These are phyloP conservation scores for Dactylellina sp. DNA, from an alignment of 2,329 filamentous ascomycete species.

Conservation along the genomic window DNA sequence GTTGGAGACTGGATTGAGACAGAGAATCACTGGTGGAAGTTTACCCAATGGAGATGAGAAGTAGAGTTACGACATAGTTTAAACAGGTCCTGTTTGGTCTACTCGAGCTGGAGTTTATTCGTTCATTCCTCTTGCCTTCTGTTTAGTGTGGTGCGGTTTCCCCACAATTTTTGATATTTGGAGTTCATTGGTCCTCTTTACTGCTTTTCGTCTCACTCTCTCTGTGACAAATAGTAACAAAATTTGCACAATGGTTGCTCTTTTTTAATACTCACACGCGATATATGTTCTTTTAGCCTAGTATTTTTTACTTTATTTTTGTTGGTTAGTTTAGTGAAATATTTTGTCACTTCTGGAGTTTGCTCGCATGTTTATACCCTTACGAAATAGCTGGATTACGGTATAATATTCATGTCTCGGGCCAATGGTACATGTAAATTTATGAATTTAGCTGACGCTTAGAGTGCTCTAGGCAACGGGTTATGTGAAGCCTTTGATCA, in stretches of 20 bases:
- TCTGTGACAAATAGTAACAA: too few relatives aligned
- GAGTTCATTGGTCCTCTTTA: constrained; percentile 8
- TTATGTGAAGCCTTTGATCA: too few relatives aligned
- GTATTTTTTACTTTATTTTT: constrained; percentile 1
- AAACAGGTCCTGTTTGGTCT: constrained; percentile 5
- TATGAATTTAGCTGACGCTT: too few relatives aligned
- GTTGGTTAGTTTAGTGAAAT: neutral
- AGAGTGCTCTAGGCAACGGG: too few relatives aligned
- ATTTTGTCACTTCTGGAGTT: neutral
- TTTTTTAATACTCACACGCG: too few relatives aligned
- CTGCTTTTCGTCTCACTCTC: too few relatives aligned
- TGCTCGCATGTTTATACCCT: neutral
- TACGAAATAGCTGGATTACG: too few relatives aligned
- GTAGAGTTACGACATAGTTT: constrained; percentile 7
- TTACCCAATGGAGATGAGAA: constrained; percentile 16
- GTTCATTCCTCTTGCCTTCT: constrained; percentile 11
- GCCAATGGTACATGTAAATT: too few relatives aligned
- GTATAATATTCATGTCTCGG: too few relatives aligned
- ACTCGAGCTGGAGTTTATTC: constrained; percentile 21
- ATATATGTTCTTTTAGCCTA: too few relatives aligned
- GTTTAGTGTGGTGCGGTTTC: neutral
- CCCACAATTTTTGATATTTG: neutral
- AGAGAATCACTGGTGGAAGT: constrained; percentile 15
- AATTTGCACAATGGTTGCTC: too few relatives aligned
- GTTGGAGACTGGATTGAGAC: constrained; percentile 40